These are phyloP conservation scores for Microdochium bolleyi DNA, from an alignment of 2,329 filamentous ascomycete species.

Conservation along the genomic window DNA sequence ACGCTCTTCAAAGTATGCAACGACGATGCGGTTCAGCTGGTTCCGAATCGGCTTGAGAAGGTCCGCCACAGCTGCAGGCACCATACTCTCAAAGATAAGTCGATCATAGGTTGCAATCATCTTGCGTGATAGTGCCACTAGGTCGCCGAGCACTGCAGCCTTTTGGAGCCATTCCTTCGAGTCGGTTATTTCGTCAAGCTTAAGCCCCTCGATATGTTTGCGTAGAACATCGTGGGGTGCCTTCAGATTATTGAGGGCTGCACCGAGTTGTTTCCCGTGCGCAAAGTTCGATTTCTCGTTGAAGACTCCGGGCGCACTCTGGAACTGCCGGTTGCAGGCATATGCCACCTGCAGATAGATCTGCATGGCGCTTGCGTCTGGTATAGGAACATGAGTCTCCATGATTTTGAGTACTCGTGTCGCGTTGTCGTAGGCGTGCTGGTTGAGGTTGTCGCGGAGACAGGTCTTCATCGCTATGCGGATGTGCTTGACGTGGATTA, in stretches of 20 bases:
- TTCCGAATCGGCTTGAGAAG: conserved; percentile 11
- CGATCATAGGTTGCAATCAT: conserved; percentile 19
- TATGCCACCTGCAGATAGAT: conserved; percentile 51
- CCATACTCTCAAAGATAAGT: conserved; percentile 9
- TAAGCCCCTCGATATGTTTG: conserved; percentile 8
- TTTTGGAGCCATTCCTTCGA: conserved; percentile 6
- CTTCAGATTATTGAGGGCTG: conserved; percentile 43
- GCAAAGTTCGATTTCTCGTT: conserved; percentile 27
- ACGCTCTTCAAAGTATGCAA: conserved; percentile 12
- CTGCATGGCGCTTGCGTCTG: conserved; percentile 43
- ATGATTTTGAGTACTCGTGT: conserved; percentile 59
- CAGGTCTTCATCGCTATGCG: conserved; percentile 68
- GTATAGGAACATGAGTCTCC: conserved; percentile 30
- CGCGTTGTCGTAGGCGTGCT: conserved; percentile 58
- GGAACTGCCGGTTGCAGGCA: conserved; percentile 32
- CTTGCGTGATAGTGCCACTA: conserved; percentile 18
- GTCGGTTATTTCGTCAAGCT: neutral
- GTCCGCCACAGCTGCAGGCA: conserved; percentile 5
- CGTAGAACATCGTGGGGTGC: conserved; percentile 30
- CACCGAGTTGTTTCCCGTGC: conserved; percentile 41
- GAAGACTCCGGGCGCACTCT: conserved; percentile 18
- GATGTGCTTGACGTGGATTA: conserved; percentile 48
- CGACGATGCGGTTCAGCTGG: conserved; percentile 13
- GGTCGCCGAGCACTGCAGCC: conserved; percentile 4
- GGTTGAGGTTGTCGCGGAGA: conserved; percentile 68